Percentiles rank a stretch among this genome's conserved stretches.
These are phyloP conservation scores for Suillus hirtellus DNA, from an alignment of 768 basidiomycete genomes.

Conservation along the genomic window DNA sequence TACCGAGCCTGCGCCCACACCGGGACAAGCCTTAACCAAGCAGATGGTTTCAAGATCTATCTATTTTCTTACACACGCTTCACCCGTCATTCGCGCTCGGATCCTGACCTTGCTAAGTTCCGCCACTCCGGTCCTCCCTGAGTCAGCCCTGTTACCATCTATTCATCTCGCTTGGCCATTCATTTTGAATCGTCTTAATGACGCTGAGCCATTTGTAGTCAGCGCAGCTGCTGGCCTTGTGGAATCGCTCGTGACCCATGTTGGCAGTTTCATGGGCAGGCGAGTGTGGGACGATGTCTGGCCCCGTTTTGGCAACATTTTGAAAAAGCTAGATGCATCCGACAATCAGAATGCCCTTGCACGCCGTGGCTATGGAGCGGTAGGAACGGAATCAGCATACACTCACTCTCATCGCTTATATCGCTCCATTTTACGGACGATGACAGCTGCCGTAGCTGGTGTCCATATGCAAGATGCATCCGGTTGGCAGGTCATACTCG, in stretches of 20 bases:
- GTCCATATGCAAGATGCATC: conserved; percentile 72
- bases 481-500: conserved; percentile 79
- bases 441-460: conserved; percentile 62
- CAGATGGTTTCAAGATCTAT: conserved; percentile 86
- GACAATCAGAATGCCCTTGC: conserved; percentile 70
- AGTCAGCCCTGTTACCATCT: conserved; percentile 76
- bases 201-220: conserved; percentile 77
- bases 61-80: conserved; percentile 89
- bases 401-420: conserved; percentile 82
- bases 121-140: conserved; percentile 70
- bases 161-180: conserved; percentile 95
- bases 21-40: conserved; percentile 73
- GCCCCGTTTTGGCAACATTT: conserved; percentile 73
- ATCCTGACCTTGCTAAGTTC: conserved; percentile 75
- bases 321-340: conserved; percentile 58
- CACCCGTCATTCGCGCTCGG: conserved; percentile 80
- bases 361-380: conserved; percentile 47
- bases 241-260: conserved; percentile 65
- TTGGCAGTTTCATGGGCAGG: conserved; percentile 83
- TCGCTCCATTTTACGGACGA: conserved; percentile 71
- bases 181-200: conserved; percentile 78
- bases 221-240: conserved; percentile 72
- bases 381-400: conserved; percentile 71
- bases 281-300: conserved; percentile 92
- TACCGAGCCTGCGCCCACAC: conserved; percentile 55